Evolutionary conservation across 106 monocot species (phyloP), one percentile per base, ranked within the genome.

Genomic region (Xerophyta viscosa): DNA sequence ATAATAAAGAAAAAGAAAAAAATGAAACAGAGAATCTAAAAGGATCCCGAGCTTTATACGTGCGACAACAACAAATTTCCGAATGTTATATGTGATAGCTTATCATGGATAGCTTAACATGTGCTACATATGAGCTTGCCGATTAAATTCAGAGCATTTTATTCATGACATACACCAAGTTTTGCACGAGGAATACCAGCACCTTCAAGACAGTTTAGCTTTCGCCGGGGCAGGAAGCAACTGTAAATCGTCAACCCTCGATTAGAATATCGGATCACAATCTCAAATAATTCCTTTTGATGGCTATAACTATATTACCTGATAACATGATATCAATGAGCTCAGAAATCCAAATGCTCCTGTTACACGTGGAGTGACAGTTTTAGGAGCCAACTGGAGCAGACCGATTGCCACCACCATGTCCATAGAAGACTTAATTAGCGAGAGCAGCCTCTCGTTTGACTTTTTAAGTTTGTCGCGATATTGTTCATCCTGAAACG

Each of bases 251-350:
- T 23, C 10, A 27, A 13, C 2, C 8, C n/a, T n/a, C n/a, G n/a
- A n/a, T n/a, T n/a, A n/a, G n/a, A n/a, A n/a, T 22, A 18, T 14
- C 6, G 11, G 54, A 59, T 28, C 3, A 60, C 0, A 9, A 57
- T 10, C 20, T 20, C 3, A 12, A 8, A 19, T 5, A 18, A 3
- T 37, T 54, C n/a, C n/a, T 17, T 37, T 2, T 15, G 41, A n/a
- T 10, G 22, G 6, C 45, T 54, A 36, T 5, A 36, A 9, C 0
- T 20, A 46, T 64, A 14, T 1, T 70, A 93, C 94, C 94, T 94
- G 94, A 58, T 94, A 94, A 30, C 94, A 94, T 33, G 93, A 81
- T 43, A 88, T 94, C 37, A 94, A 83, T 0, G 93, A 94, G 61
- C 46, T 75, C 47, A 77, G 19, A 53, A 94, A 76, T n/a, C 94